Base-by-base conservation (phyloP, 169 alveolate genomes). In the Eimeria necatrix region DNA sequence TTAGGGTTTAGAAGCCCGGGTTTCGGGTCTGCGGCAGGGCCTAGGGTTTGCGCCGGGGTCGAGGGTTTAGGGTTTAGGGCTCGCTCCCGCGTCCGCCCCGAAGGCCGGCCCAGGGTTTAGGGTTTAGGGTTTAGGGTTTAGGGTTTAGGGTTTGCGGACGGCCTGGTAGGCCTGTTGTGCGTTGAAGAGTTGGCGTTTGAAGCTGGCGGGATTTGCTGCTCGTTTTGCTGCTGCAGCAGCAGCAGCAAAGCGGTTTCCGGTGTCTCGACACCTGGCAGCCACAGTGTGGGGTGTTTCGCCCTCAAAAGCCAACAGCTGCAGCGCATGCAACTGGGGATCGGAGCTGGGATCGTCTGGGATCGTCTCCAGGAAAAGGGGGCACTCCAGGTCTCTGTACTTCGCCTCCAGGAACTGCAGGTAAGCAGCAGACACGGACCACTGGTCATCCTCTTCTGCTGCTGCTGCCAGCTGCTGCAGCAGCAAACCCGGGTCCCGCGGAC, bases 321-420 rank as follows among this genome's bases (percentile, higher is more conserved):
- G 78, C 78, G 78, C 78, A n/a, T 68, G 78, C 78, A 68, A n/a
- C 78, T 68, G 78, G 46, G 78, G 78, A n/a, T 68, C 78, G 78
- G 8, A 5, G 78, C 78, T 68, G 78, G 78, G 78, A 68, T 68
- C 78, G 20, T 12, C 78, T 18, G 78, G 78, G 46, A 68, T 68
- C 78, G 78, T 68, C 46, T 68, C 78, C 46, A 68, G 78, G 78
- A 68, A 68, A 16, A 68, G 26, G 78, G 78, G 78, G 78, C 78
- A 68, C 26, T 68, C 78, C 18, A 68, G 26, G 16, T 68, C 78
- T 68, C 78, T 68, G 26, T 68, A 68, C 78, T 68, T 68, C 16
- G 78, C 78, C 26, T 68, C 78, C 16, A 68, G 26, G 16, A 9
- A 68, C 26, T 10, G 18, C 6, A 68, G 26, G 26, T 18, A 68